Base-by-base conservation (phyloP, 2,329 filamentous ascomycete genomes). In the Epichloe typhina region DNA sequence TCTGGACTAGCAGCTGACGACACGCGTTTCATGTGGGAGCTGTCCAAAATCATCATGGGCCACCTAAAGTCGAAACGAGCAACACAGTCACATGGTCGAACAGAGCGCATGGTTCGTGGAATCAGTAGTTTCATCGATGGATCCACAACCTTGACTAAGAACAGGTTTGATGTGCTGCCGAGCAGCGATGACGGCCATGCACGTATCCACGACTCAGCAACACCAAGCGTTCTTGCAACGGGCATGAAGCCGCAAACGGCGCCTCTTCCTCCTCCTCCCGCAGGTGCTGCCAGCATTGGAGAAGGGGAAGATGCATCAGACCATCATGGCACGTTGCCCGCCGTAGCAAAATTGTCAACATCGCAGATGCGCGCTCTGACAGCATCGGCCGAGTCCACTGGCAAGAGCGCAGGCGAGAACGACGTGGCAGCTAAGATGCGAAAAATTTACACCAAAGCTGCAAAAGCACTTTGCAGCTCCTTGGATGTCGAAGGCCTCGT, bases 21-120 rank as follows among this genome's bases (percentile, higher is more conserved):
- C 7, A 50, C 61, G 9, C 52, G 55, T 0, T 52, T 57, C 17
- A 46, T 64, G 19, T 53, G 55, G 26, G 43, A 48, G 5, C 52
- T 58, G 1, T 57, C 62, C 5, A 50, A 56, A 2, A 58, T 60
- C 7, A 57, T 68, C 3, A 63, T 66, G 56, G 56, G 58, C 1
- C 62, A 66, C n/a, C 49, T 68, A 0, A 60, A 66, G 12, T 53
- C 55, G 1, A 60, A 56, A 33, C 54, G 58, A 8, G 57, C 57
- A 19, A 55, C 55, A 33, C 51, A 54, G 13, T 56, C 57, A 8
- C 58, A 63, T 23, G 50, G 55, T 5, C 55, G 59, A 3, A 61
- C 59, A 13, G 61, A 63, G 35, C 59, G 62, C 11, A 67, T 67
- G 63, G 58, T 66, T 17, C 56, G 64, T 35, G 66, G 61, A 0